Evolutionary conservation across 2,329 filamentous ascomycete genomes (phyloP), one percentile per base, ranked within the genome.

Genomic region (Phaeosphaeriaceae sp.): DNA sequence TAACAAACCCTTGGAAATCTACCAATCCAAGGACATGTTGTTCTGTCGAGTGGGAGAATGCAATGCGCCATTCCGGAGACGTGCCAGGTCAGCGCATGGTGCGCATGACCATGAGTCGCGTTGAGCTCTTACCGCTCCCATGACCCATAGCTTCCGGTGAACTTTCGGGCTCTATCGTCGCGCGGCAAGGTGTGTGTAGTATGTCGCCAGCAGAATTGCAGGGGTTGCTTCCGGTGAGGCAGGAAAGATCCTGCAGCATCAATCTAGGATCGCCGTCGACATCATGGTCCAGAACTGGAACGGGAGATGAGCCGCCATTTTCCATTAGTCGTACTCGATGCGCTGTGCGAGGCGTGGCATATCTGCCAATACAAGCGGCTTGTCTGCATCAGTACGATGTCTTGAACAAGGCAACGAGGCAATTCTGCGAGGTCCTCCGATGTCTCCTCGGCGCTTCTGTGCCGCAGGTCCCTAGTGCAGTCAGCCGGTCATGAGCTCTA

Each of bases 401-500:
- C 46, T 40, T 36, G 53, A 41, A 44, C 42, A 57, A 63, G 51
- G 49, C 44, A 69, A 60, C 48, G 31, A 64, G 58, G 58, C 58
- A 55, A 52, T 11, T 58, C 45, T 60, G 58, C 57, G 62, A 52
- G 31, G 61, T 61, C 60, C 58, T 64, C 56, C 56, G 54, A 44
- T n/a, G 11, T 57, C 33, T 33, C 31, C 45, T 44, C 46, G 53
- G 57, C 46, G 47, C 47, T 22, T 53, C 41, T 49, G 49, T 47
- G 44, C 50, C 45, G 48, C 49, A 49, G 40, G 46, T 36, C 36
- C 45, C 50, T 63, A 62, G 60, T 58, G 54, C 49, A 52, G 48
- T 57, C 57, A 63, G 58, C 60, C 49, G 48, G 24, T 51, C 54
- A 50, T 53, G 42, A 49, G 54, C 52, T 51, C 63, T 70, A 70